phyloP scores from a whole-genome alignment of 805 yeast species.

The Candida pseudofarinosa region DNA sequence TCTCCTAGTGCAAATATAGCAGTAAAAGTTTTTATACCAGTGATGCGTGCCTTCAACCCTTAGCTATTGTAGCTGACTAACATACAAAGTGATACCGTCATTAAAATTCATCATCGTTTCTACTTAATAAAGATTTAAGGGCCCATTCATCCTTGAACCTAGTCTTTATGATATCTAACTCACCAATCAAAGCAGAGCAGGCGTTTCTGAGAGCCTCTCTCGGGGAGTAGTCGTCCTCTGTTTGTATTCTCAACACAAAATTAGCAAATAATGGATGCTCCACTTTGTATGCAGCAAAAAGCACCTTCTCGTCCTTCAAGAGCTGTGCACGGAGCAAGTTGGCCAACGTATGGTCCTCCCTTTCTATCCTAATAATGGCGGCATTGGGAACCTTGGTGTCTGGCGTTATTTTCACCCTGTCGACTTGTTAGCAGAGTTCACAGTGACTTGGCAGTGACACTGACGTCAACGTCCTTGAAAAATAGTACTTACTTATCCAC shows the following conservation, averaged over 20 bases:
- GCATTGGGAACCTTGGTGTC: constrained; percentile 96
- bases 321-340: constrained; percentile 84
- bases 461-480: no score
- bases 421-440: not conserved
- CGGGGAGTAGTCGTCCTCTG: constrained; percentile 93
- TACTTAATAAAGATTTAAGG: constrained; percentile 65
- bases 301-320: constrained; percentile 79
- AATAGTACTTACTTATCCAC: constrained; percentile 70
- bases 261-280: constrained; percentile 98
- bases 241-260: constrained; percentile 90
- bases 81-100: not conserved
- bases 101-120: constrained; percentile 28
- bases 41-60: no score
- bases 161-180: constrained; percentile 66
- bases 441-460: no score
- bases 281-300: constrained; percentile 95
- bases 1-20: not conserved
- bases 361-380: constrained; percentile 85
- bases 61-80: not conserved
- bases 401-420: constrained; percentile 76
- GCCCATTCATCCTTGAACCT: constrained; percentile 93
- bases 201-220: constrained; percentile 87
- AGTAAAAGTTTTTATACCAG: not conserved
- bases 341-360: constrained; percentile 97
- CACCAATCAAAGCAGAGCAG: constrained; percentile 76